Percentiles rank a stretch among this genome's conserved stretches.
These are phyloP conservation scores for Puya raimondii DNA, from an alignment of 176 grass and related monocot genomes.

Conservation along the genomic window DNA sequence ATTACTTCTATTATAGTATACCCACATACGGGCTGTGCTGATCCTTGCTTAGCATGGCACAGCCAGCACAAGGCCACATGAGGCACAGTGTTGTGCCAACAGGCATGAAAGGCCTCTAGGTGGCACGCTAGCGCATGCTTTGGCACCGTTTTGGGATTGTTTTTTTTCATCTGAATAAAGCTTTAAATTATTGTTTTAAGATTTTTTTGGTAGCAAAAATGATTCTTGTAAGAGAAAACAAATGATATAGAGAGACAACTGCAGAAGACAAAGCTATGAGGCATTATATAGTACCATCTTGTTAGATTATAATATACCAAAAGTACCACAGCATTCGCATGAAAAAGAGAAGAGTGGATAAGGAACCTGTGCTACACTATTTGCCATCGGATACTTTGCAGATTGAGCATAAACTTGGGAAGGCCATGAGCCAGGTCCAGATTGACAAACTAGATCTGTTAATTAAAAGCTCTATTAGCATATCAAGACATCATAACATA, in stretches of 20 bases:
- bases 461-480: constrained; percentile 13
- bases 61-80: too few species aligned
- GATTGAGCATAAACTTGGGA: constrained; percentile 76
- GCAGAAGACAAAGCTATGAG: neutral
- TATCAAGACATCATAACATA: neutral
- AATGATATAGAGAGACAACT: neutral
- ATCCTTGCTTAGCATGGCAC: too few species aligned
- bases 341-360: constrained; percentile 17
- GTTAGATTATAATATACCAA: neutral
- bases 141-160: too few species aligned
- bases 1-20: too few species aligned
- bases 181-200: too few species aligned
- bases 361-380: constrained; percentile 93
- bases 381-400: constrained; percentile 96
- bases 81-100: too few species aligned
- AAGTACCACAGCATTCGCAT: neutral
- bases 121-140: too few species aligned
- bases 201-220: too few species aligned
- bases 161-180: too few species aligned
- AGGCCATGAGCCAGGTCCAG: constrained; percentile 90
- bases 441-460: constrained; percentile 98
- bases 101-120: too few species aligned
- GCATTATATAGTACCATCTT: neutral
- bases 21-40: too few species aligned
- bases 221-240: neutral